Conservation (phyloP, 1,284 basidiomycete genomes). For the Fomes fomentarius region DNA sequence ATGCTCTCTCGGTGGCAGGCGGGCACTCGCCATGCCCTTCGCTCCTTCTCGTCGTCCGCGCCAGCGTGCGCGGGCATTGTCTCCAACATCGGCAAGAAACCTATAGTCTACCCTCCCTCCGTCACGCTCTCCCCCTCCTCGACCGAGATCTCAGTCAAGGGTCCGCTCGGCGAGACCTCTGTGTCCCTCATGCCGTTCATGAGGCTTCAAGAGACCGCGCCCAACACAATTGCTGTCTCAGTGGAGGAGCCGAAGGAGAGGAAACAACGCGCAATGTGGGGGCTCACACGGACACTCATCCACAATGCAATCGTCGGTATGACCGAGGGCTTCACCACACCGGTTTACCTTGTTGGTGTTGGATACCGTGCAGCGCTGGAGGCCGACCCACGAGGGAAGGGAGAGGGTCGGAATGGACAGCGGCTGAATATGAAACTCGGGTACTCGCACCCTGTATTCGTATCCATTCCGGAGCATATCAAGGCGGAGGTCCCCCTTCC, state of each 20-base stretch:
- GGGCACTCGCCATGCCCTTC: conserved; percentile 26
- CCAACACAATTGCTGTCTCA: conserved; percentile 56
- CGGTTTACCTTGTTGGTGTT: conserved; percentile 91
- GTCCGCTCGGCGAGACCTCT: conserved; percentile 76
- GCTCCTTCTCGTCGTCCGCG: conserved; percentile 32
- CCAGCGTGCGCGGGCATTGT: conserved; percentile 34
- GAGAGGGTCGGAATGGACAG: conserved; percentile 60
- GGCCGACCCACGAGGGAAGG: conserved; percentile 72
- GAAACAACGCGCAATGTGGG: conserved; percentile 90
- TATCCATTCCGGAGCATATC: conserved; percentile 83
- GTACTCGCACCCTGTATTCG: conserved; percentile 85
- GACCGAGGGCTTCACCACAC: conserved; percentile 83
- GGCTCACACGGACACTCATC: conserved; percentile 88
- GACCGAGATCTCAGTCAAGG: conserved; percentile 62
- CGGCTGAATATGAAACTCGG: conserved; percentile 90
- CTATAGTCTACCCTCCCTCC: conserved; percentile 71
- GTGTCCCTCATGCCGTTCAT: conserved; percentile 75
- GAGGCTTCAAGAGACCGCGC: conserved; percentile 57
- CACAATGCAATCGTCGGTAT: conserved; percentile 91
- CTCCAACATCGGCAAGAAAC: conserved; percentile 84
- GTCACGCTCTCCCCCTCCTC: conserved; percentile 63
- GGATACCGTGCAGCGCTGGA: conserved; percentile 93
- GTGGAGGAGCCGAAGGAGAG: conserved; percentile 77
- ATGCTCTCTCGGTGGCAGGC: conserved; percentile 37
- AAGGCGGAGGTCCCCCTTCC: conserved; percentile 72